A percentile compares a stretch with the other conserved stretches of the same genome.
Evolutionary conservation across 345 rosid species (phyloP).

Genomic region (Salix dunnii): DNA sequence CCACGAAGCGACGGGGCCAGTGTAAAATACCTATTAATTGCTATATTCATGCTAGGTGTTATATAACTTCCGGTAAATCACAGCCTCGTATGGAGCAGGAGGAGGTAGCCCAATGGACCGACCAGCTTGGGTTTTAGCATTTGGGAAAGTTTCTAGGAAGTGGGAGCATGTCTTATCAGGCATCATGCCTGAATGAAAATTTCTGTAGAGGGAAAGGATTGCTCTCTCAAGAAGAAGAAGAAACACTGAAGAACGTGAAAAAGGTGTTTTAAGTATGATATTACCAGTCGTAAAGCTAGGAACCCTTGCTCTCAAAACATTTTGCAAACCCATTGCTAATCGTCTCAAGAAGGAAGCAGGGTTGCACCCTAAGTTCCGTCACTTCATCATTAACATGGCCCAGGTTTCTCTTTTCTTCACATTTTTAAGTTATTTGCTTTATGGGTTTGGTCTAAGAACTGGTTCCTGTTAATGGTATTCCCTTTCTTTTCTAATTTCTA

Average conservation of each 20-base stretch:
- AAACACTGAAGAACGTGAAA: neutral
- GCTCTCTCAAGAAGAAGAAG: neutral
- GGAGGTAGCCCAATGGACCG: too few species aligned
- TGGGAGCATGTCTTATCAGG: too few species aligned
- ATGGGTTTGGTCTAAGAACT: neutral
- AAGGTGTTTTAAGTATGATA: conserved; percentile 25
- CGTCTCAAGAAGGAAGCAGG: conserved; percentile 78
- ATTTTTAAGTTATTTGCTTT: neutral
- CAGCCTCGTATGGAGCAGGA: too few species aligned
- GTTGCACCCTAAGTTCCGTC: conserved; percentile 62
- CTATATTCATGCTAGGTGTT: too few species aligned
- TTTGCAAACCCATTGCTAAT: conserved; percentile 75
- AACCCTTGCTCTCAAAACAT: conserved; percentile 65
- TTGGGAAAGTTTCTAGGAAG: too few species aligned
- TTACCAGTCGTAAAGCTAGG: conserved; percentile 69
- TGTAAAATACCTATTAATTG: too few species aligned
- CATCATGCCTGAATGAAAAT: too few species aligned
- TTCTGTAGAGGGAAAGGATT: too few species aligned
- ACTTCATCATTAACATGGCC: conserved; percentile 67
- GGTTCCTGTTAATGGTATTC: neutral
- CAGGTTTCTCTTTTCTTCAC: conserved; percentile 39
- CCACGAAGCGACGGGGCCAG: too few species aligned
- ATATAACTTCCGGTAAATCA: too few species aligned
- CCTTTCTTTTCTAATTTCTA: neutral
- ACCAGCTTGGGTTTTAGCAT: too few species aligned